Conservation (phyloP, 148 eudicot genomes). For the Agrostemma githago region DNA sequence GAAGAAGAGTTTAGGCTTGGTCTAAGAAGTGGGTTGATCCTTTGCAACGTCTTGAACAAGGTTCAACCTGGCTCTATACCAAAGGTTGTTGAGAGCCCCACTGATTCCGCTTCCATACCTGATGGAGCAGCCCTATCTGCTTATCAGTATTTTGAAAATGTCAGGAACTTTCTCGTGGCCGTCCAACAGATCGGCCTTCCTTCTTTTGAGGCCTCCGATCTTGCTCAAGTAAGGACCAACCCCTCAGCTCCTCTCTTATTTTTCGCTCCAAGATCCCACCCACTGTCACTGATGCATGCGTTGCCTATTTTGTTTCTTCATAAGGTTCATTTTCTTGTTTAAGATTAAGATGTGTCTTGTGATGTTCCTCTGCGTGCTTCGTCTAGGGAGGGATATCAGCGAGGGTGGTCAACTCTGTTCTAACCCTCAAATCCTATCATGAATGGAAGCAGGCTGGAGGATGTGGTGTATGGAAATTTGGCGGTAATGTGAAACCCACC, state of each 20-base stretch:
- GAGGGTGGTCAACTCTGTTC: conserved; percentile 75
- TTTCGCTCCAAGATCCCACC: not conserved
- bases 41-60: conserved; percentile 81
- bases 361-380: conserved; percentile 11
- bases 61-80: conserved; percentile 88
- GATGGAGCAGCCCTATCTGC: conserved; percentile 98
- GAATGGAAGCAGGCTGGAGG: conserved; percentile 90
- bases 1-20: conserved; percentile 87
- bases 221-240: conserved; percentile 64
- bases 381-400: conserved; percentile 89
- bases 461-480: conserved; percentile 84
- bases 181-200: conserved; percentile 76
- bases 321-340: not conserved
- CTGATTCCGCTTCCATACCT: conserved; percentile 63
- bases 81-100: conserved; percentile 84
- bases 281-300: not conserved
- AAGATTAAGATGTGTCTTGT: not conserved
- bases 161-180: conserved; percentile 89
- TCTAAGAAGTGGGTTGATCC: conserved; percentile 83
- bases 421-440: conserved; percentile 83
- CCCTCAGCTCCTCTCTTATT: not conserved
- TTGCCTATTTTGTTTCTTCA: conserved; percentile 7
- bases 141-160: conserved; percentile 93
- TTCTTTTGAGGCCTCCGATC: conserved; percentile 95
- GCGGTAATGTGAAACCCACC: conserved; percentile 68